Percentiles rank a stretch among this genome's conserved stretches.
These are phyloP conservation scores for Eremothecium coryli DNA, from an alignment of 1,139 yeast species.

Conservation along the genomic window DNA sequence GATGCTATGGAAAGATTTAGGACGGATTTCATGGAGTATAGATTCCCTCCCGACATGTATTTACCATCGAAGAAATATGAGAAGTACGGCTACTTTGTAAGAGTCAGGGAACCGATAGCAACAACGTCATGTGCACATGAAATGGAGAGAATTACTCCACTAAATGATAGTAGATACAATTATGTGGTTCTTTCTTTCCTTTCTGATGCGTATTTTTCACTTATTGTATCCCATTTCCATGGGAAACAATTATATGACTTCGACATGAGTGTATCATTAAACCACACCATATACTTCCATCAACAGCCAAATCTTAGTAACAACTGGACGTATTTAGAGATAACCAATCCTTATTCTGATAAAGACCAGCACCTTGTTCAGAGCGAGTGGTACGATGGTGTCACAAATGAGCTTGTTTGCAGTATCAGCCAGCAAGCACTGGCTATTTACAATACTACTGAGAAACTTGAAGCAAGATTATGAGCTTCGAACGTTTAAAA, in stretches of 20 bases:
- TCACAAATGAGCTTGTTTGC: slow-evolving; percentile 48
- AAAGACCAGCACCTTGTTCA: slow-evolving; percentile 48
- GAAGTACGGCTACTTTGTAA: slow-evolving; percentile 22
- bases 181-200: slow-evolving; percentile 55
- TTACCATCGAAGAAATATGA: slow-evolving; percentile 20
- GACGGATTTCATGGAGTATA: slow-evolving; percentile 38
- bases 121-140: no score
- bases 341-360: slow-evolving; percentile 44
- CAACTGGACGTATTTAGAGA: slow-evolving; percentile 47
- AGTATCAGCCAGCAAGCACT: slow-evolving; percentile 63
- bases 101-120: slow-evolving; percentile 16
- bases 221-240: slow-evolving; percentile 40
- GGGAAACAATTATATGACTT: slow-evolving; percentile 35
- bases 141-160: slow-evolving; percentile 22
- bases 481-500: no score
- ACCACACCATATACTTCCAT: slow-evolving; percentile 63
- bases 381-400: slow-evolving; percentile 46
- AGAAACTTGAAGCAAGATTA: no score
- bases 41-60: slow-evolving; percentile 37
- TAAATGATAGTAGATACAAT: slow-evolving; percentile 33
- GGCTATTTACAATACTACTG: slow-evolving; percentile 25
- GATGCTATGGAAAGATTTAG: no score
- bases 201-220: slow-evolving; percentile 51
- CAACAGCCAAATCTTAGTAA: slow-evolving; percentile 42
- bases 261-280: slow-evolving; percentile 50